These are phyloP conservation scores for Malbranchea zuffiana DNA, from an alignment of 2,329 filamentous ascomycete genomes.

Conservation along the genomic window DNA sequence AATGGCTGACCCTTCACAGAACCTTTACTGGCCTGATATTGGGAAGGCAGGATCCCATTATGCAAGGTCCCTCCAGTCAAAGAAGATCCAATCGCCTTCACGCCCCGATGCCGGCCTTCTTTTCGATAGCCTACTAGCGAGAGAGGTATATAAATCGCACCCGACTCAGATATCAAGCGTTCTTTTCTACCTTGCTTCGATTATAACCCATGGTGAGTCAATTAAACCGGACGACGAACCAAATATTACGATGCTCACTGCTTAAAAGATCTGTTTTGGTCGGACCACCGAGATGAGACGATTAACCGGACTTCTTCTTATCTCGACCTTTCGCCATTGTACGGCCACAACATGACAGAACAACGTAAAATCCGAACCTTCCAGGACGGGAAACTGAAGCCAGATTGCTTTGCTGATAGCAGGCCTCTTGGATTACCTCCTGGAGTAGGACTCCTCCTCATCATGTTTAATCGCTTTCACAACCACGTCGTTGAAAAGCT, in stretches of 20 bases:
- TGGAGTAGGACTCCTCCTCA: constrained; percentile 24
- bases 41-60: constrained; percentile 21
- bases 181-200: constrained; percentile 41
- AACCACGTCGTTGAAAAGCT: constrained; percentile 31
- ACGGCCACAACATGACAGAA: constrained; percentile 29
- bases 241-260: too few species aligned
- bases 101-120: constrained; percentile 19
- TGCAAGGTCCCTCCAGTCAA: constrained; percentile 19
- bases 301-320: constrained; percentile 37
- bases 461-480: constrained; percentile 33
- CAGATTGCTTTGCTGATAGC: constrained; percentile 28
- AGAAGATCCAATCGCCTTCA: constrained; percentile 14
- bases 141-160: constrained; percentile 24
- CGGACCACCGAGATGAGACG: constrained; percentile 24
- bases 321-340: constrained; percentile 38
- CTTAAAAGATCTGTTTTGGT: constrained; percentile 40
- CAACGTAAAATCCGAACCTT: constrained; percentile 28
- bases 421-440: constrained; percentile 26
- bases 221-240: too few species aligned
- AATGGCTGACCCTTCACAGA: constrained; percentile 12
- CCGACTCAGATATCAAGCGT: constrained; percentile 37
- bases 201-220: constrained; percentile 40
- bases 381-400: constrained; percentile 30
- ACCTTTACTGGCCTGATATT: constrained; percentile 17
- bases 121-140: constrained; percentile 18